These are phyloP conservation scores for Mycena chlorophos DNA, from an alignment of 768 basidiomycete genomes.

Conservation along the genomic window DNA sequence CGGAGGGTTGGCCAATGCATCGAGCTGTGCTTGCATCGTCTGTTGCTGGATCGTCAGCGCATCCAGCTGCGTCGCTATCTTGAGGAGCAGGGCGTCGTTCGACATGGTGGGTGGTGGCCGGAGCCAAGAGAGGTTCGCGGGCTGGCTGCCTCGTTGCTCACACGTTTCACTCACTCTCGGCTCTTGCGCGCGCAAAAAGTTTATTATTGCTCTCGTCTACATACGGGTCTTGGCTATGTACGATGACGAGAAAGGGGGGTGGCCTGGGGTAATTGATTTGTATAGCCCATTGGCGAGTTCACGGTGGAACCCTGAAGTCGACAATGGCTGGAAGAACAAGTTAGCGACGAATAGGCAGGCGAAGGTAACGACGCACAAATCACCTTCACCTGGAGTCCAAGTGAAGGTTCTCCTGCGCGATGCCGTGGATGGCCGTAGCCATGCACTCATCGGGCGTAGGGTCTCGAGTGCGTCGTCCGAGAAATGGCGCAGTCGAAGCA, in stretches of 20 bases:
- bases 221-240: not conserved
- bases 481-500: too few relatives aligned
- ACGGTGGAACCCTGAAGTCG: too few relatives aligned
- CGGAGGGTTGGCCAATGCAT: constrained; percentile 2
- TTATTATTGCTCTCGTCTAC: not conserved
- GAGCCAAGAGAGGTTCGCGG: not conserved
- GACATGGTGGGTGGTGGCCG: constrained; percentile 22
- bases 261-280: constrained; percentile 21
- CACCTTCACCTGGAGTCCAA: too few relatives aligned
- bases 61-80: constrained; percentile 73
- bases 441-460: too few relatives aligned
- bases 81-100: constrained; percentile 61
- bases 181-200: not conserved
- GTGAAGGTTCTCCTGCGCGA: too few relatives aligned
- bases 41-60: constrained; percentile 75
- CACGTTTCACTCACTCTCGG: not conserved
- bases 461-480: too few relatives aligned
- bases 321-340: too few relatives aligned
- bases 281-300: too few relatives aligned
- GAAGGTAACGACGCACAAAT: too few relatives aligned
- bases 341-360: too few relatives aligned
- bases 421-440: too few relatives aligned
- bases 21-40: constrained; percentile 76
- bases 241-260: not conserved
- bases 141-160: not conserved